Evolutionary conservation across 2,329 filamentous ascomycete species (phyloP).

Genomic region (Venturia asperata): DNA sequence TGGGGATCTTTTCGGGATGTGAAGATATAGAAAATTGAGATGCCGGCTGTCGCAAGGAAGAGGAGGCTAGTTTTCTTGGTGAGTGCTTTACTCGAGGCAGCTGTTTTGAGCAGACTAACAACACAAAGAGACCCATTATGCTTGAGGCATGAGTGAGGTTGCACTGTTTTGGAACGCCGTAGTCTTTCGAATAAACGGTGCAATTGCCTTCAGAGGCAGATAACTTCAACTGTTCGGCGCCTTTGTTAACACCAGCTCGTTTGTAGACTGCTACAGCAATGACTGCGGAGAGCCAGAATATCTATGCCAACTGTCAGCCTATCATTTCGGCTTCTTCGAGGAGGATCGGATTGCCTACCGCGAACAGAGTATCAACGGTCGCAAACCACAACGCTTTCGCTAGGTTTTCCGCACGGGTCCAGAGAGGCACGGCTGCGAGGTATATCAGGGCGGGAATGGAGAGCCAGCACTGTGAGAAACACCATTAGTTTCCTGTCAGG

Average conservation of each 20-base stretch:
- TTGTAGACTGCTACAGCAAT: conserved; percentile 51
- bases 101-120: conserved; percentile 32
- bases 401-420: conserved; percentile 51
- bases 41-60: conserved; percentile 46
- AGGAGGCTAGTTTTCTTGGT: conserved; percentile 38
- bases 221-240: conserved; percentile 38
- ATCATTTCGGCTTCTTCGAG: neutral
- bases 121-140: conserved; percentile 51
- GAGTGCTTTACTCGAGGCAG: neutral
- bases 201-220: conserved; percentile 39
- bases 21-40: conserved; percentile 49
- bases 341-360: conserved; percentile 22
- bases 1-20: conserved; percentile 49
- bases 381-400: conserved; percentile 55
- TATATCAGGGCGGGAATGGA: conserved; percentile 53
- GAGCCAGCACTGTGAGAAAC: conserved; percentile 49
- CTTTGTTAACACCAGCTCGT: conserved; percentile 45
- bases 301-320: conserved; percentile 22
- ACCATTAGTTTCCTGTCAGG: conserved; percentile 10
- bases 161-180: conserved; percentile 50
- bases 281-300: conserved; percentile 56
- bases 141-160: conserved; percentile 49
- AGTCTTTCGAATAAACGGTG: conserved; percentile 43
- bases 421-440: conserved; percentile 54
- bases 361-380: conserved; percentile 47